Evolutionary conservation across 345 rosid genomes (phyloP).

Genomic region (Reutealis trisperma): DNA sequence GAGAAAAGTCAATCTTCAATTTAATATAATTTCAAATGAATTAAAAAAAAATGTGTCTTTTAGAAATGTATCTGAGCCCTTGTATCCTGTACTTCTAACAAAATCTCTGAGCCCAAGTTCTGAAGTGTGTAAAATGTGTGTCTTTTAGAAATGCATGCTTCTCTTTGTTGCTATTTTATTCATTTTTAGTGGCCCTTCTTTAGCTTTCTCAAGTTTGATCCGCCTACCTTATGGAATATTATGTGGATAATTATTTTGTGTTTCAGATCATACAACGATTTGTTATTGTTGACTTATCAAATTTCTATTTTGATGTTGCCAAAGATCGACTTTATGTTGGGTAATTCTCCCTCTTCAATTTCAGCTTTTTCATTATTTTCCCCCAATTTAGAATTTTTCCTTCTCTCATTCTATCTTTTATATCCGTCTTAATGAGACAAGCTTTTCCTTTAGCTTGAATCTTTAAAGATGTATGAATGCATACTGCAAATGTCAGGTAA

Average conservation of each 20-base stretch:
- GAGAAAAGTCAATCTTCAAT: conserved; percentile 1
- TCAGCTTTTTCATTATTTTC: conserved; percentile 1
- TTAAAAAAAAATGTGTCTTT: too few species aligned
- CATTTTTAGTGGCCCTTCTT: neutral
- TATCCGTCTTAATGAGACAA: neutral
- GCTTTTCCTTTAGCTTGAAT: neutral
- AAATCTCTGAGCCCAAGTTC: neutral
- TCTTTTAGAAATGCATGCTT: neutral
- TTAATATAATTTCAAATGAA: neutral
- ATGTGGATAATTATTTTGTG: conserved; percentile 16
- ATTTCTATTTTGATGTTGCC: conserved; percentile 92
- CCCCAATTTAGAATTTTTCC: neutral
- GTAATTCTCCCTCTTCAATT: conserved; percentile 47
- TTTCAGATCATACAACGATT: conserved; percentile 83
- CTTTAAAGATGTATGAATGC: neutral
- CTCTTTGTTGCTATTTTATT: neutral
- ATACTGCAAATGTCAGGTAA: neutral
- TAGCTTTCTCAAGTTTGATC: conserved; percentile 2
- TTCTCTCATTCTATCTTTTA: too few species aligned
- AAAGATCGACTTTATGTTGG: conserved; percentile 96
- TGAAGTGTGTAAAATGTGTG: neutral
- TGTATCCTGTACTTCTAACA: neutral
- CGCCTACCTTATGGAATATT: neutral
- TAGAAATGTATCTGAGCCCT: too few species aligned
- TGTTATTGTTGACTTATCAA: conserved; percentile 84